Evolutionary conservation across 345 rosid genomes (phyloP).

Genomic region (Noccaea caerulescens): DNA sequence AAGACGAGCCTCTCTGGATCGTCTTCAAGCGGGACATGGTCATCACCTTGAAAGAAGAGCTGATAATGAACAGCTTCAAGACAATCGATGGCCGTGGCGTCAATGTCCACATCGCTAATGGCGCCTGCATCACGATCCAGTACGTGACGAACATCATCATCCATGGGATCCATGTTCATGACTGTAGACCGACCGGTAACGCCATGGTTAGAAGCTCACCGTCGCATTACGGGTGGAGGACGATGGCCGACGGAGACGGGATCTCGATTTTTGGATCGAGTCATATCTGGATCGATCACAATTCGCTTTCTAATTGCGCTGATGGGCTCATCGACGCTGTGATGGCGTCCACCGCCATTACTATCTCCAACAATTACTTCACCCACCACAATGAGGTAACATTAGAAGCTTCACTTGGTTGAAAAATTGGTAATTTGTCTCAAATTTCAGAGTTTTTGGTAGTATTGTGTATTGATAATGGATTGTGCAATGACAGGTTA

Average conservation of each 20-base stretch:
- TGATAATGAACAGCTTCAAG: slow-evolving; percentile 87
- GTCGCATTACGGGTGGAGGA: slow-evolving; percentile 78
- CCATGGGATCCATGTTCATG: slow-evolving; percentile 72
- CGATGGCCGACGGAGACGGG: slow-evolving; percentile 84
- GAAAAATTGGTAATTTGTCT: background rate
- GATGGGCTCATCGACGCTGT: slow-evolving; percentile 79
- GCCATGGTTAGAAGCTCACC: slow-evolving; percentile 92
- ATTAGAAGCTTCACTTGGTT: background rate
- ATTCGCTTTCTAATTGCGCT: slow-evolving; percentile 77
- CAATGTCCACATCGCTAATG: slow-evolving; percentile 65
- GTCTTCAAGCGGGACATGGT: slow-evolving; percentile 85
- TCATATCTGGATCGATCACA: slow-evolving; percentile 94
- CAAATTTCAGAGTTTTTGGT: background rate
- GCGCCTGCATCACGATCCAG: slow-evolving; percentile 74
- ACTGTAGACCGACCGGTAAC: slow-evolving; percentile 72
- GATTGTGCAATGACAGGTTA: slow-evolving; percentile 55
- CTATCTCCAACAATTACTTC: slow-evolving; percentile 75
- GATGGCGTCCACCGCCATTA: slow-evolving; percentile 76
- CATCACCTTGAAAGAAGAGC: slow-evolving; percentile 67
- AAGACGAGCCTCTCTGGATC: slow-evolving; percentile 77
- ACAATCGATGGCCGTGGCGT: slow-evolving; percentile 77
- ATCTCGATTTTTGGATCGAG: slow-evolving; percentile 76
- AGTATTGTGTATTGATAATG: background rate
- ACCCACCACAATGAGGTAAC: slow-evolving; percentile 85
- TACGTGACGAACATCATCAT: slow-evolving; percentile 75